Base-by-base conservation (phyloP, 1,139 yeast species). In the Zygotorulaspora mrakii region DNA sequence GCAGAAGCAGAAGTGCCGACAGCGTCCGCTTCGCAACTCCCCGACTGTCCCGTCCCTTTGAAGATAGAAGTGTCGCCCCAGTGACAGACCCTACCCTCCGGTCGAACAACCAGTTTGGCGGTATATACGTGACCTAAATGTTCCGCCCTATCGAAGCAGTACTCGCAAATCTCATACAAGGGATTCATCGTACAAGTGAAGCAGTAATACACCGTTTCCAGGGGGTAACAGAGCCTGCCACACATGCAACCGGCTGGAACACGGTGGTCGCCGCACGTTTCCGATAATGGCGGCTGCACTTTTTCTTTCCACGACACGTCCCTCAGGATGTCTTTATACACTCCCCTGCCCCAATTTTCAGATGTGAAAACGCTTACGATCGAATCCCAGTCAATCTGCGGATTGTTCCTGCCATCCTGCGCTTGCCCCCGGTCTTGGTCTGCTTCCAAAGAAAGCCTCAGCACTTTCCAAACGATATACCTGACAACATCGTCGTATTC, bases 81-180 rank as follows among this genome's bases (percentile, higher is more conserved):
- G 59, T 91, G 96, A 60, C 97, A 91, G 4, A 88, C 88, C 1
- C 96, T 96, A 3, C 96, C 95, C 49, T 81, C 83, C 46, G 87
- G 95, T 37, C 91, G 68, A 42, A 77, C 80, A 39, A 89, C 81
- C 10, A 87, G 79, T 29, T 80, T 74, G 11, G 84, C 76, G 39
- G 82, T 79, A 10, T 85, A 82, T 32, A 79, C 77, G 60, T 91
- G 98, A 36, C 79, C 94, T 23, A 62, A 59, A 62, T 91, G 98
- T 42, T 73, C 71, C 4, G 76, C 79, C 2, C 79, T 78, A 41
- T 79, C 77, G 63, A 71, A 91, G 59, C 98, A 91, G 49, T 74
- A 69, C 6, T 81, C 74, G 58, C 98, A 91, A 17, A 91, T 52
- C 39, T 58, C 64, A 38, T 59, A 59, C 16, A 57, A 40, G n/a